phyloP scores from a whole-genome alignment of 192 early-diverging fungal species.

The Backusella mclennaniae region DNA sequence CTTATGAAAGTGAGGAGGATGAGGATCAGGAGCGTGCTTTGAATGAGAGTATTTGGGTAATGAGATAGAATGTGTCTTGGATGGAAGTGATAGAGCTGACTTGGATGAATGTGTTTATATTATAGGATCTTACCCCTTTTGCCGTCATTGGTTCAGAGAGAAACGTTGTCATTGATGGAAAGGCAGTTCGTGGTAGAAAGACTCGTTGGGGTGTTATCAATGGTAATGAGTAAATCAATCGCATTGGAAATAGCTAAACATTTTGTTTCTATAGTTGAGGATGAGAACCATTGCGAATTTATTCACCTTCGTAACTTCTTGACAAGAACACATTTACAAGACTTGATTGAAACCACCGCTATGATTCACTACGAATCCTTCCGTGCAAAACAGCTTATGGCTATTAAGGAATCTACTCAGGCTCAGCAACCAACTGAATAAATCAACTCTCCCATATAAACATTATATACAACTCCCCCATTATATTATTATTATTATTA shows the following conservation, averaged over 20 bases:
- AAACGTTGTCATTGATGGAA: constrained; percentile 84
- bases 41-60: constrained; percentile 71
- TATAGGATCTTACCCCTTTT: constrained; percentile 86
- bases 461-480: background rate
- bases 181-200: constrained; percentile 84
- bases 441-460: background rate
- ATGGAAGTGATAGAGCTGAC: background rate
- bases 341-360: constrained; percentile 91
- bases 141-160: constrained; percentile 93
- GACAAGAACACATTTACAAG: constrained; percentile 86
- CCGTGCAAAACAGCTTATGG: constrained; percentile 69
- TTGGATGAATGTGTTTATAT: background rate
- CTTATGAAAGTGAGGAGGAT: constrained; percentile 85
- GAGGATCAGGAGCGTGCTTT: constrained; percentile 72
- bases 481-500: constrained; percentile 5
- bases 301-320: constrained; percentile 90
- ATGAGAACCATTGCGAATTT: constrained; percentile 95
- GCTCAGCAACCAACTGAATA: constrained; percentile 10
- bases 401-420: constrained; percentile 52
- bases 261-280: constrained; percentile 79
- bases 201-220: constrained; percentile 93
- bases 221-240: constrained; percentile 30
- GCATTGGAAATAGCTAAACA: constrained; percentile 27
- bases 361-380: constrained; percentile 94
- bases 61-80: background rate